Evolutionary conservation across 192 early-diverging fungal species (phyloP), one percentile per base, ranked within the genome.

Genomic region (Radiomyces spectabilis): DNA sequence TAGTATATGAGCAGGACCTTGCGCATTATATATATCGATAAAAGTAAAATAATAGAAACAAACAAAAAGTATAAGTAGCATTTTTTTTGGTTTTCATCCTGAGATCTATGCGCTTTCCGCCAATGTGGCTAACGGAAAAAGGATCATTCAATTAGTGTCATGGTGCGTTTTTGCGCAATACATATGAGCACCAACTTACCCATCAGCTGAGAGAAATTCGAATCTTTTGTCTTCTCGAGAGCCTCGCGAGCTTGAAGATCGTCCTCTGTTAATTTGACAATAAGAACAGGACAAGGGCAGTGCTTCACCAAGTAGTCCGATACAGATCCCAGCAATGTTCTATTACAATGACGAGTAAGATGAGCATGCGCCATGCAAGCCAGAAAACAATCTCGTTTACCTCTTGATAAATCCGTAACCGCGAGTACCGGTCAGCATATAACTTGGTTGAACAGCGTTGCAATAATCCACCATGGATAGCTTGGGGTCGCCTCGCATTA

Each of bases 401-500:
- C 47, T 41, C 46, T 61, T 52, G 37, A 61, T 24, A 21, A 26
- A 27, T 38, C 51, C 51, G 21, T 53, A 25, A 13, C 59, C 59
- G 15, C 59, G 49, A 2, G 51, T 33, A 7, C 51, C 43, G 16
- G 41, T 46, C 12, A 61, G 32, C 19, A 61, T 22, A 19, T 38
- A 51, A 26, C n/a, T 22, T 22, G 59, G 59, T 15, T 42, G 27
- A 19, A 24, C 25, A 8, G 27, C 24, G 12, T 31, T 37, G 22
- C 59, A 61, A 31, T 46, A 61, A 61, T 53, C 59, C 3, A 41
- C 34, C n/a, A 53, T 43, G 15, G 59, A 61, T 22, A 53, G n/a
- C 21, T 61, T 61, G 12, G 59, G 51, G 29, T 61, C 48, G 3
- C 59, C 59, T 26, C 30, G n/a, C 10, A 61, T 13, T 16, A 37